Percentiles rank a stretch among this genome's conserved stretches.
These are phyloP conservation scores for Penicillium soppii DNA, from an alignment of 495 filamentous ascomycete species.

Conservation along the genomic window DNA sequence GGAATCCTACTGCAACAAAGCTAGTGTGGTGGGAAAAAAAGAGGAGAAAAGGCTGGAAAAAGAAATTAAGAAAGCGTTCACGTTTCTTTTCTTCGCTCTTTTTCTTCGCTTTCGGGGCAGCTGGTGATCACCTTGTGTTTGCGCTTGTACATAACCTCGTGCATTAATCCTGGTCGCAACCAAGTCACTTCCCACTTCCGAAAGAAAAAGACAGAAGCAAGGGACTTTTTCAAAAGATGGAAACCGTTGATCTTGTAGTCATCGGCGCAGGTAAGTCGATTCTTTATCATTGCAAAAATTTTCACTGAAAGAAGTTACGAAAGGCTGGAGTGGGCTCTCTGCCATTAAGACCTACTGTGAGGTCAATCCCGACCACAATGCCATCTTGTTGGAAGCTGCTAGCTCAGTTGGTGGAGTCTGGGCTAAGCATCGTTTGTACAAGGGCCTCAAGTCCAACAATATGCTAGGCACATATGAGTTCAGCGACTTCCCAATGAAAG, in stretches of 20 bases:
- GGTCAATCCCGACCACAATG: slow-evolving; percentile 46
- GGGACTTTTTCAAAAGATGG: slow-evolving; percentile 16
- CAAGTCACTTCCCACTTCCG: neutral
- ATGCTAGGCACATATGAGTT: slow-evolving; percentile 66
- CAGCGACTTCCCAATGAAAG: slow-evolving; percentile 72
- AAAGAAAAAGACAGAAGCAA: neutral
- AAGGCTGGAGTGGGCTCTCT: slow-evolving; percentile 61
- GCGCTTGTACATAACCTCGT: slow-evolving; percentile 5
- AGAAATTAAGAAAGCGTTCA: neutral
- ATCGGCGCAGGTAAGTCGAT: slow-evolving; percentile 44
- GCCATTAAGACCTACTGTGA: slow-evolving; percentile 60
- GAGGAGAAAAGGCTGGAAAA: neutral
- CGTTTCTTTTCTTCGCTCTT: neutral
- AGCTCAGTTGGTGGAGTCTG: slow-evolving; percentile 68
- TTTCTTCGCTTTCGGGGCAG: neutral
- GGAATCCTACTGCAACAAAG: neutral
- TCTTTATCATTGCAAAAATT: neutral
- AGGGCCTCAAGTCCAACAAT: slow-evolving; percentile 65
- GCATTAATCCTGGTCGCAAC: slow-evolving; percentile 1
- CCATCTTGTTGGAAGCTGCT: slow-evolving; percentile 55
- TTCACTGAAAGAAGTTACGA: neutral
- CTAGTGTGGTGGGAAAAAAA: neutral
- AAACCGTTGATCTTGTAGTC: slow-evolving; percentile 36
- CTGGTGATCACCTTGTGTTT: slow-evolving; percentile 1
- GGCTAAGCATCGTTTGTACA: slow-evolving; percentile 63